These are phyloP conservation scores for Talaromyces wortmannii DNA, from an alignment of 495 filamentous ascomycete species.

Conservation along the genomic window DNA sequence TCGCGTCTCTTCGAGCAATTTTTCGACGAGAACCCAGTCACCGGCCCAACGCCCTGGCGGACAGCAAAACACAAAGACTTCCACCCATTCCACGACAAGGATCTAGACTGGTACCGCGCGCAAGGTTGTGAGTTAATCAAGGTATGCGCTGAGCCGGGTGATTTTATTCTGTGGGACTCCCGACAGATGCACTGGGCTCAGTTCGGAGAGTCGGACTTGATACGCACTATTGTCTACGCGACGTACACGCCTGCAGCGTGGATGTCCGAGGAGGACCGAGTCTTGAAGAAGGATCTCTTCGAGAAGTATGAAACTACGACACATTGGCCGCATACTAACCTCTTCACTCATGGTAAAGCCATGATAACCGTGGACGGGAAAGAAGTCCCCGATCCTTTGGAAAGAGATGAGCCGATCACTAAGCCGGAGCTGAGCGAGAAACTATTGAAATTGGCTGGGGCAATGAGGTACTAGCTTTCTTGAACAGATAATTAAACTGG, in stretches of 20 bases:
- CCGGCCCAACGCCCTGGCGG: slow-evolving; percentile 14
- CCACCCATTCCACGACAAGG: slow-evolving; percentile 17
- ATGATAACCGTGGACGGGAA: slow-evolving; percentile 16
- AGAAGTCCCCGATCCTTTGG: slow-evolving; percentile 17
- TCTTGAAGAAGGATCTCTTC: slow-evolving; percentile 27
- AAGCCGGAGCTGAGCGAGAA: slow-evolving; percentile 22
- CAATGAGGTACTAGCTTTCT: slow-evolving; percentile 18
- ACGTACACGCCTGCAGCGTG: slow-evolving; percentile 28
- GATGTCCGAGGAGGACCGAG: slow-evolving; percentile 19
- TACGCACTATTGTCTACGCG: slow-evolving; percentile 29
- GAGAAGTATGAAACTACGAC: slow-evolving; percentile 27
- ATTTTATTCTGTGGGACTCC: slow-evolving; percentile 38
- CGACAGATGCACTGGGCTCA: slow-evolving; percentile 28
- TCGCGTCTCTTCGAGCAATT: slow-evolving; percentile 23
- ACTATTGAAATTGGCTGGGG: slow-evolving; percentile 25
- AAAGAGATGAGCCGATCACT: slow-evolving; percentile 23
- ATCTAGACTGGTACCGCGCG: slow-evolving; percentile 26
- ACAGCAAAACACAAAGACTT: slow-evolving; percentile 16
- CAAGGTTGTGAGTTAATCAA: slow-evolving; percentile 24
- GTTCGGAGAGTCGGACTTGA: slow-evolving; percentile 15
- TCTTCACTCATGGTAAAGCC: slow-evolving; percentile 13
- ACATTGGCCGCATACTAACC: slow-evolving; percentile 35
- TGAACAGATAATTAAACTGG: too few species aligned
- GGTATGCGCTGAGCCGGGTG: slow-evolving; percentile 30
- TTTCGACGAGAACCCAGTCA: slow-evolving; percentile 19